These are phyloP conservation scores for Suillus paluster DNA, from an alignment of 768 basidiomycete species.

Conservation along the genomic window DNA sequence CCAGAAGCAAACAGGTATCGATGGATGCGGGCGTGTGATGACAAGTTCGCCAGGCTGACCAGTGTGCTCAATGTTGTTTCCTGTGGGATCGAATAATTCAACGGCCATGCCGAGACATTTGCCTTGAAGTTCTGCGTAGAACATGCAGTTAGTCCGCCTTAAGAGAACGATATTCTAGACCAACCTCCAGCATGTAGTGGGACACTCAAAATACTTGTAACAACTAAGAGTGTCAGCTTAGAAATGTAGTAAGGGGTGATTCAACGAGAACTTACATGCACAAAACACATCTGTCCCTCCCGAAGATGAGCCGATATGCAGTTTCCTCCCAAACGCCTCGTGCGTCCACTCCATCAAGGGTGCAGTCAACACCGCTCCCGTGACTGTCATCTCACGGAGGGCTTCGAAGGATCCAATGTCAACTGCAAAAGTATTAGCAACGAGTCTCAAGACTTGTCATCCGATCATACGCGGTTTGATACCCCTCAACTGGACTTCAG, in stretches of 20 bases:
- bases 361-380: constrained; percentile 68
- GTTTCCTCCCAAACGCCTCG: constrained; percentile 52
- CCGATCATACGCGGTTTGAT: constrained; percentile 47
- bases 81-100: constrained; percentile 58
- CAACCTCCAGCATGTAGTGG: constrained; percentile 71
- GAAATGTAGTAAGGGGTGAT: neutral
- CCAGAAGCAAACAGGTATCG: constrained; percentile 70
- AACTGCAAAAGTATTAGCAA: constrained; percentile 32
- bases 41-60: constrained; percentile 64
- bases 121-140: constrained; percentile 58
- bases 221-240: constrained; percentile 45
- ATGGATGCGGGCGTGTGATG: constrained; percentile 72
- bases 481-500: constrained; percentile 60
- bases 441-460: constrained; percentile 2
- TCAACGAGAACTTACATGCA: constrained; percentile 51
- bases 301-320: constrained; percentile 58
- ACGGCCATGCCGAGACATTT: constrained; percentile 71
- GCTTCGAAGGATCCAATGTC: constrained; percentile 58
- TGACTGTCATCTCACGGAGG: constrained; percentile 55
- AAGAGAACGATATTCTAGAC: neutral
- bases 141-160: neutral
- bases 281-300: constrained; percentile 80
- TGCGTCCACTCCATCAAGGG: constrained; percentile 72
- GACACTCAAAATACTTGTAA: constrained; percentile 48
- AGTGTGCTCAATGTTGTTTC: constrained; percentile 52